These are phyloP conservation scores for Solanum piurae DNA, from an alignment of 257 asterid genomes.

Conservation along the genomic window DNA sequence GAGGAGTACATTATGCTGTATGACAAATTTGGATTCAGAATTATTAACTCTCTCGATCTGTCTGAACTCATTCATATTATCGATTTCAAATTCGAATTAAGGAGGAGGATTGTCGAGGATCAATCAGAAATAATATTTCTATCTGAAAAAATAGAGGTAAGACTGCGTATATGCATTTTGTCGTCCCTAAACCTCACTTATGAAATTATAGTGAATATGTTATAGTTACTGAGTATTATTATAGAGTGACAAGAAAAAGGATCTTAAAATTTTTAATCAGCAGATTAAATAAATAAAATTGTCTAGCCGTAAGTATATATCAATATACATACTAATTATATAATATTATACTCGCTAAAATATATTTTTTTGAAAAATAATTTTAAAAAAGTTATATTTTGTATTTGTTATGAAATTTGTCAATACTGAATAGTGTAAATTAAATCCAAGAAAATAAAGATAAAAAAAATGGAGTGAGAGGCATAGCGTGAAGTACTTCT, in stretches of 20 bases:
- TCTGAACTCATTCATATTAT: no score
- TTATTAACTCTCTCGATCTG: background rate
- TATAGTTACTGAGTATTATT: background rate
- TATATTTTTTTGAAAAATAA: no score
- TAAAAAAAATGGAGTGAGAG: background rate
- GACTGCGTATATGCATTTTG: background rate
- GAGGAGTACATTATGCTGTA: background rate
- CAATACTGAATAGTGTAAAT: background rate
- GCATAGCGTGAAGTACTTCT: background rate
- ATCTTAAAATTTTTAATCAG: background rate
- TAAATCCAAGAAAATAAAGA: background rate
- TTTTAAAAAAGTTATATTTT: no score
- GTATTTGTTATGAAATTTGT: no score
- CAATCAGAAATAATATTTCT: rapidly evolving
- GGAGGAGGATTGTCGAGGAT: background rate
- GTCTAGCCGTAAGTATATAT: background rate
- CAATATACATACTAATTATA: background rate
- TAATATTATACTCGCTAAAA: background rate
- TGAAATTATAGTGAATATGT: background rate
- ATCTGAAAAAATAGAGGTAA: no score
- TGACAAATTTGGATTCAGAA: background rate
- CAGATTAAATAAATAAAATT: background rate
- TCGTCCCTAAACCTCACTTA: background rate
- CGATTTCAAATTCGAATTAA: no score
- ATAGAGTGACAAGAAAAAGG: background rate